A percentile compares a stretch with the other conserved stretches of the same genome.
Evolutionary conservation across 2,329 filamentous ascomycete species (phyloP).

Genomic region (Neopestalotiopsis sp.): DNA sequence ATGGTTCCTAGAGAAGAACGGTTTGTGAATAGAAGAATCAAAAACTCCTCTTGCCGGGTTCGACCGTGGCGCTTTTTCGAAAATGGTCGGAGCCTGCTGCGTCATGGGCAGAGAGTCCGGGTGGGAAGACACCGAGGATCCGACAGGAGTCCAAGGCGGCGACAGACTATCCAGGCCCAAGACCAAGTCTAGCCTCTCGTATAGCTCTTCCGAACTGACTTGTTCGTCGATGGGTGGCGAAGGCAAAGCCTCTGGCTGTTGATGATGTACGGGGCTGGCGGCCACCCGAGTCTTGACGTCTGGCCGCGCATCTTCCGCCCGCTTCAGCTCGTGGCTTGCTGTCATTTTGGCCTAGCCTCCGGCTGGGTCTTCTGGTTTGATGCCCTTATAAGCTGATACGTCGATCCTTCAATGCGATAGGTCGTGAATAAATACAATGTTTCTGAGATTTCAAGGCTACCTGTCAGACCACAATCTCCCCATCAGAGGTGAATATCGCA

Average conservation of each 20-base stretch:
- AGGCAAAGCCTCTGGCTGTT: not conserved
- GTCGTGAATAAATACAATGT: not conserved
- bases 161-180: not conserved
- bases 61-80: not conserved
- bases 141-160: not conserved
- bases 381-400: not conserved
- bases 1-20: not conserved
- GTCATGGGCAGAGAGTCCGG: not conserved
- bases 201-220: not conserved
- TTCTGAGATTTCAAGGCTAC: not conserved
- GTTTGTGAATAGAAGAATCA: not conserved
- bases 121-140: not conserved
- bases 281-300: not conserved
- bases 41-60: not conserved
- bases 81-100: not conserved
- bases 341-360: not conserved
- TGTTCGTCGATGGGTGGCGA: not conserved
- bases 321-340: not conserved
- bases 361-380: not conserved
- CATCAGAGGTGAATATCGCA: not conserved
- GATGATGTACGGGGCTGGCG: not conserved
- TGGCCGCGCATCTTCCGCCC: not conserved
- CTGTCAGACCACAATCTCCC: not conserved
- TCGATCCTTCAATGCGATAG: not conserved
- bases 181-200: not conserved